phyloP scores from a whole-genome alignment of 1,139 yeast genomes.

The Citeromyces hawaiiensis region DNA sequence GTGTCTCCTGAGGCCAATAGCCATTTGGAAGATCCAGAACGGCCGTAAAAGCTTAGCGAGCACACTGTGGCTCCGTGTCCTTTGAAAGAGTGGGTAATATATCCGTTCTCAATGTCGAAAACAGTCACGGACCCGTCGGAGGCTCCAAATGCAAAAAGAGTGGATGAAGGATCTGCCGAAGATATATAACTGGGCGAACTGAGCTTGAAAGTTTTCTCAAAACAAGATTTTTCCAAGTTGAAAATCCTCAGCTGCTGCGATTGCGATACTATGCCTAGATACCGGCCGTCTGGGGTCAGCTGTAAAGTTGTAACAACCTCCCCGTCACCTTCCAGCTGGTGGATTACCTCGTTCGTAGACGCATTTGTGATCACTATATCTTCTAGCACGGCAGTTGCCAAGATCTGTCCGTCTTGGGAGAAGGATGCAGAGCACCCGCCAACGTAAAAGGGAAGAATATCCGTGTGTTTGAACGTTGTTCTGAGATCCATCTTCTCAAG shows the following conservation, averaged over 20 bases:
- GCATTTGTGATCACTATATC: slow-evolving; percentile 63
- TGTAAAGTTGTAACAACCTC: slow-evolving; percentile 66
- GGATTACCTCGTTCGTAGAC: slow-evolving; percentile 40
- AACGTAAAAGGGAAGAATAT: slow-evolving; percentile 66
- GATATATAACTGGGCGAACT: slow-evolving; percentile 77
- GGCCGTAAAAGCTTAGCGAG: slow-evolving; percentile 63
- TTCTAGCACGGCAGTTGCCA: slow-evolving; percentile 75
- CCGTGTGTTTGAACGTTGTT: slow-evolving; percentile 26
- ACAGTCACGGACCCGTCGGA: slow-evolving; percentile 89
- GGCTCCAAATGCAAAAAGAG: slow-evolving; percentile 86
- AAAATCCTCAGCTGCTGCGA: slow-evolving; percentile 71
- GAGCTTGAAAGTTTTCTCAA: slow-evolving; percentile 40
- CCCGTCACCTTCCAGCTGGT: slow-evolving; percentile 71
- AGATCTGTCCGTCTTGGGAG: slow-evolving; percentile 45
- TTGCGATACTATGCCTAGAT: slow-evolving; percentile 65
- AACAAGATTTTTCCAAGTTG: slow-evolving; percentile 29
- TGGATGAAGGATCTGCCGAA: slow-evolving; percentile 66
- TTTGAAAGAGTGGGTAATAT: slow-evolving; percentile 75
- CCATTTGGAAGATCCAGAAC: slow-evolving; percentile 62
- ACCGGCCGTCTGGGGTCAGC: slow-evolving; percentile 63
- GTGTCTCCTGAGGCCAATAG: slow-evolving; percentile 77
- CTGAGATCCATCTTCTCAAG: slow-evolving; percentile 10
- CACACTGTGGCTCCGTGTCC: slow-evolving; percentile 95
- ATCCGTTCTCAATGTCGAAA: slow-evolving; percentile 86
- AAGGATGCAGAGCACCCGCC: slow-evolving; percentile 74